A percentile compares a stretch with the other conserved stretches of the same genome.
Evolutionary conservation across 2,329 filamentous ascomycete species (phyloP).

Genomic region (Scedosporium apiospermum): DNA sequence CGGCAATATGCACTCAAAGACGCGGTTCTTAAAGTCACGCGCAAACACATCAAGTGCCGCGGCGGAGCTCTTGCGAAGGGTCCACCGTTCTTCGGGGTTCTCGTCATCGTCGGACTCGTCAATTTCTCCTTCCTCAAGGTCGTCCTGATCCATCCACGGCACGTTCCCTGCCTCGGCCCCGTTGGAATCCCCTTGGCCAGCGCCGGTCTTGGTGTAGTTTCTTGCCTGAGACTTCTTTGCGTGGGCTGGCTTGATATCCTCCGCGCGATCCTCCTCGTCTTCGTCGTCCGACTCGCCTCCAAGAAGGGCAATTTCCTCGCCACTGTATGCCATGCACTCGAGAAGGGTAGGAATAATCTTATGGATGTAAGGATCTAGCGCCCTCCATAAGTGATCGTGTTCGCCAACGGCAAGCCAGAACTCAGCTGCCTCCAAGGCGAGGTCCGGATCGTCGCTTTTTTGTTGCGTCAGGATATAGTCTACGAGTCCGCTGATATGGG

Average conservation of each 20-base stretch:
- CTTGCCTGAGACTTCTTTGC: constrained; percentile 58
- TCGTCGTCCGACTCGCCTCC: constrained; percentile 83
- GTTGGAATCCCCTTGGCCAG: constrained; percentile 26
- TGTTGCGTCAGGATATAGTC: constrained; percentile 92
- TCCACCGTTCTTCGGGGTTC: constrained; percentile 89
- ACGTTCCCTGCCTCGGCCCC: constrained; percentile 39
- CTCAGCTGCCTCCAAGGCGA: constrained; percentile 90
- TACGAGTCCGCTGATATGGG: constrained; percentile 79
- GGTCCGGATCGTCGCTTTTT: constrained; percentile 74
- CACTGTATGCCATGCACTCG: constrained; percentile 91
- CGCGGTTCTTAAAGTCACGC: constrained; percentile 74
- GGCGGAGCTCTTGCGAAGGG: constrained; percentile 90
- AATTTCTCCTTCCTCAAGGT: constrained; percentile 81
- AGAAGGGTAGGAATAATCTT: constrained; percentile 87
- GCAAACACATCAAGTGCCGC: constrained; percentile 92
- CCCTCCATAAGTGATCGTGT: constrained; percentile 68
- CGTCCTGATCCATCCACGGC: constrained; percentile 58
- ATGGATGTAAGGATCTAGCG: constrained; percentile 65
- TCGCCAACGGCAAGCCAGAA: constrained; percentile 96
- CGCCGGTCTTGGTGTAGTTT: constrained; percentile 34
- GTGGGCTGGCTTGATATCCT: constrained; percentile 90
- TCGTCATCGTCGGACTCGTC: constrained; percentile 66
- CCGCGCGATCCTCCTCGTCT: constrained; percentile 76
- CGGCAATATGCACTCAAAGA: constrained; percentile 86
- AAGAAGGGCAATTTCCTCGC: constrained; percentile 81